phyloP scores from a whole-genome alignment of 1,284 basidiomycete species.

The Ceraceosorus bombacis region DNA sequence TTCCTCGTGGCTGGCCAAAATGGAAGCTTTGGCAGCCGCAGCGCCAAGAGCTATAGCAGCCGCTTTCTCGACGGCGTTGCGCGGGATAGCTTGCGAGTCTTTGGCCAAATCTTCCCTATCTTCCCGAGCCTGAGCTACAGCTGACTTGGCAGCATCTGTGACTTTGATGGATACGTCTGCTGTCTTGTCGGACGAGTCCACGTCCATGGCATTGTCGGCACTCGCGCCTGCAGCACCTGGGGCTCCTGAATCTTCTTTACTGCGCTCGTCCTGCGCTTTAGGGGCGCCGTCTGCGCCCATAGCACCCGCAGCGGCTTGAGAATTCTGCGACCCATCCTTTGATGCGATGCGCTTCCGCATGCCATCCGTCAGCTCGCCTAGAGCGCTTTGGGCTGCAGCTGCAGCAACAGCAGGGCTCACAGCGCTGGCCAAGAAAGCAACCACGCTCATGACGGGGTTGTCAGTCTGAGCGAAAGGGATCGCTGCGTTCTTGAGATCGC shows the following conservation, averaged over 20 bases:
- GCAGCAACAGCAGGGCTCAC: constrained; percentile 84
- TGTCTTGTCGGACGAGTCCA: constrained; percentile 17
- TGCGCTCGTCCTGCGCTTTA: not conserved
- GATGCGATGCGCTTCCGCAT: constrained; percentile 21
- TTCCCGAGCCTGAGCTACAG: constrained; percentile 3
- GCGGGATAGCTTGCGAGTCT: constrained; percentile 31
- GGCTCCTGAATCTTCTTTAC: constrained; percentile 10
- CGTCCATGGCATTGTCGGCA: constrained; percentile 30
- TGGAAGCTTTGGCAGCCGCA: constrained; percentile 75
- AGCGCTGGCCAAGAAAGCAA: constrained; percentile 88
- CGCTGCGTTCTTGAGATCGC: constrained; percentile 31
- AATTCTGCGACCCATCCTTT: not conserved
- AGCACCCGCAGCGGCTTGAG: constrained; percentile 8
- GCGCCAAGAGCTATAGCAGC: constrained; percentile 60
- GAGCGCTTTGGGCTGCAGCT: constrained; percentile 81
- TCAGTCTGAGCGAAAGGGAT: constrained; percentile 84
- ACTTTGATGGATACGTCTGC: constrained; percentile 2
- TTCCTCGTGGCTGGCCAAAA: constrained; percentile 79
- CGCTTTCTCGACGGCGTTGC: constrained; percentile 39
- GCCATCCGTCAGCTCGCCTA: constrained; percentile 55
- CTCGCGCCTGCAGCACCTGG: constrained; percentile 12
- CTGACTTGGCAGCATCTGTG: constrained; percentile 1
- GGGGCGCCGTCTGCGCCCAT: not conserved
- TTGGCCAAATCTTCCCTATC: not conserved
- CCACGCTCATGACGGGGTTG: constrained; percentile 97